phyloP scores from a whole-genome alignment of 805 yeast genomes.

The Candida pseudofarinosa region DNA sequence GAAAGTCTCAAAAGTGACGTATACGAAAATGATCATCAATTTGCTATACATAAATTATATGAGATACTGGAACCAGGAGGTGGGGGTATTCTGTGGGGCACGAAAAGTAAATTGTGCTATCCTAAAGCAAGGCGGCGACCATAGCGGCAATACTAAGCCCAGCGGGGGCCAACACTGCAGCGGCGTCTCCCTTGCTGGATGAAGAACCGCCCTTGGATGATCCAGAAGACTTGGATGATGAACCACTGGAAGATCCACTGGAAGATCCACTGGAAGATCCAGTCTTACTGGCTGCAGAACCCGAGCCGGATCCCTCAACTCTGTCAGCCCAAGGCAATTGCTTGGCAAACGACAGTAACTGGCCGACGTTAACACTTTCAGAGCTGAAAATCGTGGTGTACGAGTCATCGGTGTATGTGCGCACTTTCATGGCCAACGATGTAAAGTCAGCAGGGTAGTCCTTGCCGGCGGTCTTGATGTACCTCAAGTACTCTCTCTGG shows the following conservation, averaged over 20 bases:
- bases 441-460: slow-evolving; percentile 25
- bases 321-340: slow-evolving; percentile 32
- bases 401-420: slow-evolving; percentile 31
- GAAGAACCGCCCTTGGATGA: neutral
- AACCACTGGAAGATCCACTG: neutral
- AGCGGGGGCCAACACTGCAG: neutral
- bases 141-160: neutral
- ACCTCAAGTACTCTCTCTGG: slow-evolving; percentile 23
- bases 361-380: slow-evolving; percentile 14
- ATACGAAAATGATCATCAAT: no score
- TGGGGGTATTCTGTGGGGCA: no score
- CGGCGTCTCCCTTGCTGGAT: neutral
- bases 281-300: slow-evolving; percentile 1
- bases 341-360: slow-evolving; percentile 27
- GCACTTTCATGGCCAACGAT: slow-evolving; percentile 25
- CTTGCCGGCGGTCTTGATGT: slow-evolving; percentile 20
- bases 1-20: no score
- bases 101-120: no score
- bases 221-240: neutral
- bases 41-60: no score
- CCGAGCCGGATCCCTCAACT: slow-evolving; percentile 2
- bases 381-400: slow-evolving; percentile 32
- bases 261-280: neutral
- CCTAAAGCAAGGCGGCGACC: neutral
- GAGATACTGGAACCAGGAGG: no score